phyloP scores from a whole-genome alignment of 2,329 filamentous ascomycete genomes.

The Colletotrichum sojae region DNA sequence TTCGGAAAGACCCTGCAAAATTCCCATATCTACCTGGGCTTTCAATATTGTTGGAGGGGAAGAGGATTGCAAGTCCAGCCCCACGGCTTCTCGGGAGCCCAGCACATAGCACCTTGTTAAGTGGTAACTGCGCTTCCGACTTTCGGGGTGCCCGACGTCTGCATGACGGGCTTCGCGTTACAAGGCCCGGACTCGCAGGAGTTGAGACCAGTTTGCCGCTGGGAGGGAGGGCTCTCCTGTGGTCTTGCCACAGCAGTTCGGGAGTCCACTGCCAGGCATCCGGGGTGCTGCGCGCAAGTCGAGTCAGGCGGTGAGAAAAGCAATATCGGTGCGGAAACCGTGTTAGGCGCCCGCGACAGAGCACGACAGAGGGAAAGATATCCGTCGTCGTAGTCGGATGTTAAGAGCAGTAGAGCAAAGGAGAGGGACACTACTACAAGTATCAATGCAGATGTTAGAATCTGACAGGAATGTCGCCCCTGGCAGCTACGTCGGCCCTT shows the following conservation, averaged over 20 bases:
- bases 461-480: not conserved
- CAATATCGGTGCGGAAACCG: constrained; percentile 13
- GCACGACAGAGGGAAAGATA: not conserved
- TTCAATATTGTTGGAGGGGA: not conserved
- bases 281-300: constrained; percentile 30
- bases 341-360: constrained; percentile 19
- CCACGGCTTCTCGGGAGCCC: too few relatives aligned
- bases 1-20: constrained; percentile 25
- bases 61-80: not conserved
- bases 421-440: not conserved
- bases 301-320: constrained; percentile 39
- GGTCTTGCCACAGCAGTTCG: constrained; percentile 31
- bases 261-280: constrained; percentile 38
- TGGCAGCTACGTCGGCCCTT: not conserved
- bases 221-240: constrained; percentile 35
- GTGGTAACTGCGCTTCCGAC: constrained; percentile 8
- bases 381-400: not conserved
- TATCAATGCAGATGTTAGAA: not conserved
- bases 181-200: constrained; percentile 16
- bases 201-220: constrained; percentile 31
- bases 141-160: constrained; percentile 36
- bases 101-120: not conserved
- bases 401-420: not conserved
- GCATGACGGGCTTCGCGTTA: constrained; percentile 25
- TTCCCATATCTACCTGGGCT: not conserved